Conservation (phyloP, 306 rosid species). For the Quercus mongolica region DNA sequence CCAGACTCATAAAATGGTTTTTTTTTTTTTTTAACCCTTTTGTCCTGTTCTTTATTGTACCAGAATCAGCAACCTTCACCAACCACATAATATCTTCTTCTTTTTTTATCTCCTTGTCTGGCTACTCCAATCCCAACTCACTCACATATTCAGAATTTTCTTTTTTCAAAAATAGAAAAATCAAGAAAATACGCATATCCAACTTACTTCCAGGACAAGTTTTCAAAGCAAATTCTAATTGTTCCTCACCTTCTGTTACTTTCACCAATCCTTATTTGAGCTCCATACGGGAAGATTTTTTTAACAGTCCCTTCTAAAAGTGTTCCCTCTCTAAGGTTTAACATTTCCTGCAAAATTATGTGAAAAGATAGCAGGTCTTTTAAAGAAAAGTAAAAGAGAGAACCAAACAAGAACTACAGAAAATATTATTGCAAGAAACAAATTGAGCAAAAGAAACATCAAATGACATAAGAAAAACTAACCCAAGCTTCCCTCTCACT, state of each 20-base stretch:
- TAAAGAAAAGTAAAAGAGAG: not conserved
- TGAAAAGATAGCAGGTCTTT: not conserved
- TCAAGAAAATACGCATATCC: not conserved
- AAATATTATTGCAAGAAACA: not conserved
- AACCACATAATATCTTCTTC: not conserved
- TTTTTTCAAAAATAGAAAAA: not conserved
- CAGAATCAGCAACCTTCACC: not conserved
- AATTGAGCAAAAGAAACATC: constrained; percentile 6
- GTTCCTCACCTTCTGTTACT: constrained; percentile 64
- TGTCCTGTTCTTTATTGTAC: not conserved
- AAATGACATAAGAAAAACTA: constrained; percentile 32
- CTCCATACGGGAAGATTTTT: constrained; percentile 80
- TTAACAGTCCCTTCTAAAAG: constrained; percentile 81
- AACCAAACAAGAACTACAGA: not conserved
- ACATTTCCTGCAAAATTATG: constrained; percentile 52
- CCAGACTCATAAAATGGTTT: not conserved
- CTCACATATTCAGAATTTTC: not conserved
- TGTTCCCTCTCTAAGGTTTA: constrained; percentile 73
- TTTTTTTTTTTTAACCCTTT: too few relatives aligned
- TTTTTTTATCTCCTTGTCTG: not conserved
- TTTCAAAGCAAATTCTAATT: constrained; percentile 8
- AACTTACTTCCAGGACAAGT: constrained; percentile 2
- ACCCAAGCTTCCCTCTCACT: constrained; percentile 95
- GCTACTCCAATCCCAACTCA: not conserved
- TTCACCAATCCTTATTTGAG: constrained; percentile 70